phyloP scores from a whole-genome alignment of 2,329 filamentous ascomycete species.

The Botrytis aclada region DNA sequence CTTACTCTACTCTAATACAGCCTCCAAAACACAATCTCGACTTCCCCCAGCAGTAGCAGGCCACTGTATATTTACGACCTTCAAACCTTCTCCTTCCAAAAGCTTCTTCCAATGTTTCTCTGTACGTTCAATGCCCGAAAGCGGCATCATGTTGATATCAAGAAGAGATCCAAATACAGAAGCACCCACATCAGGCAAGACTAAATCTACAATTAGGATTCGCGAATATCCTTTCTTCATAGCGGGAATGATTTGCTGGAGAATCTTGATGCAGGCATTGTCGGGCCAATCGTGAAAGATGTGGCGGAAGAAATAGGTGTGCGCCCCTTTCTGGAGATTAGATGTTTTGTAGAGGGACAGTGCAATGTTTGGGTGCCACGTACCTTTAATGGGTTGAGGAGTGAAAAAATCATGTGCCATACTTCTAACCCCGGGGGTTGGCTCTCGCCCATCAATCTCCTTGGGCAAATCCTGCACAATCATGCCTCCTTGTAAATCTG shows the following conservation, averaged over 20 bases:
- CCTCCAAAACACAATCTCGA: conserved; percentile 15
- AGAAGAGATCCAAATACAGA: conserved; percentile 26
- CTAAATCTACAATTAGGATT: conserved; percentile 27
- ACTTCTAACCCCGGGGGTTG: conserved; percentile 5
- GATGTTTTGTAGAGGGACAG: background rate
- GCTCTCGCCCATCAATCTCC: conserved; percentile 21
- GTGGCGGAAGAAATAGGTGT: conserved; percentile 38
- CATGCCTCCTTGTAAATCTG: conserved; percentile 21
- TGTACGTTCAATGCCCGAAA: conserved; percentile 38
- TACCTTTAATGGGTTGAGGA: conserved; percentile 34
- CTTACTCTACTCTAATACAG: background rate
- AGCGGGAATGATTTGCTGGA: conserved; percentile 32
- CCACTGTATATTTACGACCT: conserved; percentile 26
- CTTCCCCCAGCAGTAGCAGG: background rate
- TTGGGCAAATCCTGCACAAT: conserved; percentile 28
- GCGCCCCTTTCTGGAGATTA: conserved; percentile 21
- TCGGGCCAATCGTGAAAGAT: conserved; percentile 41
- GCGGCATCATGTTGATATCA: conserved; percentile 18
- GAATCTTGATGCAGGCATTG: conserved; percentile 32
- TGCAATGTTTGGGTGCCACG: background rate
- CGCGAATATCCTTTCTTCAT: conserved; percentile 32
- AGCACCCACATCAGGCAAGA: conserved; percentile 23
- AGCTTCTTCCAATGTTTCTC: conserved; percentile 38
- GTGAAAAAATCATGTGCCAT: conserved; percentile 39
- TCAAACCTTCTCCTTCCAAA: conserved; percentile 22